Percentiles rank a stretch among this genome's conserved stretches.
Evolutionary conservation across 192 early-diverging fungal genomes (phyloP).

Genomic region (Umbelopsis sp.): DNA sequence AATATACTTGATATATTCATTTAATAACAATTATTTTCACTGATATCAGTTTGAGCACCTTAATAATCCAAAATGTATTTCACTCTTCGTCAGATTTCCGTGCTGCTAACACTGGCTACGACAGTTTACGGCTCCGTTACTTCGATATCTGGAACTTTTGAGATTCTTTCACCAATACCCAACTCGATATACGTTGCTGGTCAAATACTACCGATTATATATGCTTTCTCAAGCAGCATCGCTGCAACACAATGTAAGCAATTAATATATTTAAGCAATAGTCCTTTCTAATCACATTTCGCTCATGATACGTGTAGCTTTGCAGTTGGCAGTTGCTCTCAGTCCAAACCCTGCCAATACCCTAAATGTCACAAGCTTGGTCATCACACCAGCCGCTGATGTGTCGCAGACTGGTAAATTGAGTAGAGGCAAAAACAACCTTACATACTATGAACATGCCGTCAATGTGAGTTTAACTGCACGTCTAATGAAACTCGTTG

Average conservation of each 20-base stretch:
- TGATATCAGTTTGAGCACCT: background rate
- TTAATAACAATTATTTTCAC: background rate
- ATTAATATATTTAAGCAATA: no score
- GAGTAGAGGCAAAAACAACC: background rate
- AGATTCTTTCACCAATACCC: conserved; percentile 13
- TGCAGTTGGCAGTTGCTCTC: background rate
- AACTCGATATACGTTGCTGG: conserved; percentile 25
- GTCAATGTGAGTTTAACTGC: conserved; percentile 8
- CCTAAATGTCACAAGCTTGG: background rate
- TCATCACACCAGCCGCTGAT: conserved; percentile 19
- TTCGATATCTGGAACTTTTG: background rate
- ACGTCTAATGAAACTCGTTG: no score
- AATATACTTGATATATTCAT: background rate
- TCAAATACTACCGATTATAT: conserved; percentile 27
- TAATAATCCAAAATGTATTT: background rate
- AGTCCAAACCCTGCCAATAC: background rate
- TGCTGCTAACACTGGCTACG: background rate
- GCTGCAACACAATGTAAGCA: conserved; percentile 1
- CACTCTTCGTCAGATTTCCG: background rate
- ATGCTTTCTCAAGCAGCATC: conserved; percentile 3
- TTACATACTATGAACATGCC: conserved; percentile 21
- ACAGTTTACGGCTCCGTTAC: background rate
- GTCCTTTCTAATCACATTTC: background rate
- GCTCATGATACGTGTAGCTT: background rate
- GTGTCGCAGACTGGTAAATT: conserved; percentile 11